Evolutionary conservation across 2,329 filamentous ascomycete species (phyloP).

Genomic region (Corynespora cassiicola): DNA sequence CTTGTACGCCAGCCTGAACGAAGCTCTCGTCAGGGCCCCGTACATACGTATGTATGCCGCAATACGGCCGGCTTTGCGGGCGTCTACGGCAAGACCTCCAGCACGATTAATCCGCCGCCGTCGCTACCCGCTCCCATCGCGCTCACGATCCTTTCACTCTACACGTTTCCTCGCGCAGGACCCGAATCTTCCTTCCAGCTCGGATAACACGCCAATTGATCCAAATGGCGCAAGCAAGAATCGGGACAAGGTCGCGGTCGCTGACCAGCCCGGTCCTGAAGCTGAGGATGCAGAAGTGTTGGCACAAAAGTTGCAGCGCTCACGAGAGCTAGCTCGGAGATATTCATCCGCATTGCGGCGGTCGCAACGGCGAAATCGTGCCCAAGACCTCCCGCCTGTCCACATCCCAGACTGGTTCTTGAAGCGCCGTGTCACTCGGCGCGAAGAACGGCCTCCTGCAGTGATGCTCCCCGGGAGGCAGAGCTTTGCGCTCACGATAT

Average conservation of each 20-base stretch:
- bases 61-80: slow-evolving; percentile 49
- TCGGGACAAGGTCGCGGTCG: slow-evolving; percentile 21
- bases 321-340: slow-evolving; percentile 38
- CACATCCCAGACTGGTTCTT: slow-evolving; percentile 66
- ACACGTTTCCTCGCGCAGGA: slow-evolving; percentile 34
- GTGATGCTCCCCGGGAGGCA: slow-evolving; percentile 11
- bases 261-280: slow-evolving; percentile 26
- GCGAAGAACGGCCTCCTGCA: slow-evolving; percentile 33
- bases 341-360: slow-evolving; percentile 43
- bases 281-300: slow-evolving; percentile 41
- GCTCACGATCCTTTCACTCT: slow-evolving; percentile 42
- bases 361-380: slow-evolving; percentile 39
- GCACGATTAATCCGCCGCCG: slow-evolving; percentile 44
- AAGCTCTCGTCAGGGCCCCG: slow-evolving; percentile 21
- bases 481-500: slow-evolving; percentile 29
- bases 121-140: slow-evolving; percentile 37
- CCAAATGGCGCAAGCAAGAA: slow-evolving; percentile 26
- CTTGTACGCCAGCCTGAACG: slow-evolving; percentile 24
- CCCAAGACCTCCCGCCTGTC: slow-evolving; percentile 45
- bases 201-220: slow-evolving; percentile 35
- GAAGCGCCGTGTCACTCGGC: slow-evolving; percentile 56
- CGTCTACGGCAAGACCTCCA: slow-evolving; percentile 45
- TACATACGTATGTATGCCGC: slow-evolving; percentile 49
- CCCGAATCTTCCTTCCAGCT: slow-evolving; percentile 32
- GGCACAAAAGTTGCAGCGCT: slow-evolving; percentile 44